Evolutionary conservation across 2,329 filamentous ascomycete species (phyloP).

Genomic region (Trichothecium sympodiale): DNA sequence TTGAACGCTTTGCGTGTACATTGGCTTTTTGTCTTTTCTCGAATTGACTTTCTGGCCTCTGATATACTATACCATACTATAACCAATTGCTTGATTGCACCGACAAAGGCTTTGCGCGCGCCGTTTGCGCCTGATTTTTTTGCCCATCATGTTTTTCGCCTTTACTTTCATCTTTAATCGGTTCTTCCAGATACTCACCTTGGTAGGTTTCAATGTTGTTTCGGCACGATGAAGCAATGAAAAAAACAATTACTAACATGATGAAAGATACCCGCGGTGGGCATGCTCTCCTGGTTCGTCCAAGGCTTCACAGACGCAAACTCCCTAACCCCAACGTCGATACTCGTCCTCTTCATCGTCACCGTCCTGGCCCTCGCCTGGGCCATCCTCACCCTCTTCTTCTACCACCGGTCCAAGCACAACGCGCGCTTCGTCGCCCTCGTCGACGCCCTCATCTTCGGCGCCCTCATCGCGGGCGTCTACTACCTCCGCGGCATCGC

Average conservation of each 20-base stretch:
- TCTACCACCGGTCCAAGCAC: conserved; percentile 49
- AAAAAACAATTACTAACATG: neutral
- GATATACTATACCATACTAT: no score
- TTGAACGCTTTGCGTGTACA: no score
- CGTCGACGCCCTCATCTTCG: conserved; percentile 50
- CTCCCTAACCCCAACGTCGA: conserved; percentile 47
- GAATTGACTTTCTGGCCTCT: no score
- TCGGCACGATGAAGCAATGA: neutral
- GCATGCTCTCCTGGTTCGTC: conserved; percentile 58
- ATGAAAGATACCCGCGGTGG: conserved; percentile 48
- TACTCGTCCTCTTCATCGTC: conserved; percentile 59
- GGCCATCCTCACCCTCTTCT: conserved; percentile 54
- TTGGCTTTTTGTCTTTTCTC: no score
- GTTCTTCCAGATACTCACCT: neutral
- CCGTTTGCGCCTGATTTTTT: no score
- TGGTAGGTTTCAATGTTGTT: conserved; percentile 1
- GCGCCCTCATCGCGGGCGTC: conserved; percentile 52
- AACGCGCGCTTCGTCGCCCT: conserved; percentile 52
- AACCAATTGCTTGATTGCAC: no score
- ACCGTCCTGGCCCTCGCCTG: conserved; percentile 52
- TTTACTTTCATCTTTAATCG: neutral
- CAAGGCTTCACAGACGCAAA: conserved; percentile 46
- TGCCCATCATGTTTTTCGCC: no score
- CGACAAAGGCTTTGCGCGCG: no score
- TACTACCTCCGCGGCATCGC: conserved; percentile 49